Percentiles rank a stretch among this genome's conserved stretches.
phyloP scores from a whole-genome alignment of 2,329 filamentous ascomycete species.

The Trichoderma endophyticum region DNA sequence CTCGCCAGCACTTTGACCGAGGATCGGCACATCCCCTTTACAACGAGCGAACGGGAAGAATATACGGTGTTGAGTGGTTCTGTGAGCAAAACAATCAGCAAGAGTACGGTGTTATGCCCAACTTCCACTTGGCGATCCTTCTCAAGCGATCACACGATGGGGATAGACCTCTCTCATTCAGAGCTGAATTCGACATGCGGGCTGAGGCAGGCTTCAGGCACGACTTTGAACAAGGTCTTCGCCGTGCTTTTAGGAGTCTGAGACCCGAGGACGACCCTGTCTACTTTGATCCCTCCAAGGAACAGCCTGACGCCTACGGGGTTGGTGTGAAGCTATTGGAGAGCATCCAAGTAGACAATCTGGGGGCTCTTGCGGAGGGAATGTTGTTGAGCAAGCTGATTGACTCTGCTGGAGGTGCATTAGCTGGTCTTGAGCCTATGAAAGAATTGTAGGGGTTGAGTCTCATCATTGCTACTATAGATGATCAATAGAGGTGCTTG shows the following conservation, averaged over 20 bases:
- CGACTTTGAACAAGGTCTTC: background rate
- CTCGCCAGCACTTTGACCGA: too few relatives aligned
- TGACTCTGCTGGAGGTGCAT: background rate
- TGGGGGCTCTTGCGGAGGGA: background rate
- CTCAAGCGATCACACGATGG: background rate
- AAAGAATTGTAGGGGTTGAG: background rate
- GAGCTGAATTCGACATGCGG: background rate
- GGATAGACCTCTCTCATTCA: background rate
- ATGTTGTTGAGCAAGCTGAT: background rate
- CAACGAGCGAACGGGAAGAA: background rate
- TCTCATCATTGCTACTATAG: background rate
- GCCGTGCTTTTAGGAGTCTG: background rate
- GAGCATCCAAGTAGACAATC: background rate
- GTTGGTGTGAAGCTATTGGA: background rate
- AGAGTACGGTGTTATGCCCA: background rate
- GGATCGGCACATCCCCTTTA: background rate
- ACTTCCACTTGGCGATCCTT: background rate
- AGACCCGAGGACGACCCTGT: background rate
- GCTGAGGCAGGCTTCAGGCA: background rate
- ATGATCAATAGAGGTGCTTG: background rate
- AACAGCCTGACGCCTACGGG: background rate
- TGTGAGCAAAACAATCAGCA: background rate
- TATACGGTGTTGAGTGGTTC: background rate
- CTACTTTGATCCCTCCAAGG: background rate
- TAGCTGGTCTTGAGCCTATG: background rate